A percentile compares a stretch with the other conserved stretches of the same genome.
These are phyloP conservation scores for Hymenoscyphus salicellus DNA, from an alignment of 2,329 filamentous ascomycete genomes.

Conservation along the genomic window DNA sequence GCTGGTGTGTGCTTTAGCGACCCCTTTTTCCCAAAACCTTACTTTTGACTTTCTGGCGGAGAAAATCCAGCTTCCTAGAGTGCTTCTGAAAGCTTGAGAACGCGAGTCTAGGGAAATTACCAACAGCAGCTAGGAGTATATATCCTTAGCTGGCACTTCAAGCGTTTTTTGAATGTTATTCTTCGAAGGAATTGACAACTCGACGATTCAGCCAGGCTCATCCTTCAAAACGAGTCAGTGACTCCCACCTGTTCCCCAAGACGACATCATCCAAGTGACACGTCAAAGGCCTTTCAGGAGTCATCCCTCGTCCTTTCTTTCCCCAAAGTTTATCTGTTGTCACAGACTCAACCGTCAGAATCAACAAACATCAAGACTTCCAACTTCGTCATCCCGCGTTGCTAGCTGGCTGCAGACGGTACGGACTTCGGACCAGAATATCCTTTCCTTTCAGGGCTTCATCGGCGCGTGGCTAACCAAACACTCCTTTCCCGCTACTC, in stretches of 20 bases:
- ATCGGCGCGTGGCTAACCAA: not conserved
- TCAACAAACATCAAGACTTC: not conserved
- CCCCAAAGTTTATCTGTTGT: not conserved
- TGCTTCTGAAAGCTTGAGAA: not conserved
- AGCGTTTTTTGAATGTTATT: no score
- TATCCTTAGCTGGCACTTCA: not conserved
- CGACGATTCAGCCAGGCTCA: no score
- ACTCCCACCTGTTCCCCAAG: no score
- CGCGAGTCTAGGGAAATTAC: not conserved
- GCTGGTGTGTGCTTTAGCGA: not conserved
- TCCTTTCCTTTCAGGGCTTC: not conserved
- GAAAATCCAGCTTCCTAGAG: not conserved
- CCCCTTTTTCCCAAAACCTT: not conserved
- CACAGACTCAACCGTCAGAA: not conserved
- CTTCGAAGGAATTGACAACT: no score
- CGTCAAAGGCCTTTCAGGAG: not conserved
- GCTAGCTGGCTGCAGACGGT: not conserved
- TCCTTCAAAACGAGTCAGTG: no score
- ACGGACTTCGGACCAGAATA: not conserved
- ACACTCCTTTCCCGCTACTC: not conserved
- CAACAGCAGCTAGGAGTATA: not conserved
- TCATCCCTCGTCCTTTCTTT: not conserved
- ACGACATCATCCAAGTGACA: not conserved
- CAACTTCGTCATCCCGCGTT: not conserved
- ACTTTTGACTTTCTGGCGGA: not conserved